Base-by-base conservation (phyloP, 805 yeast species). In the Kazachstania martiniae region DNA sequence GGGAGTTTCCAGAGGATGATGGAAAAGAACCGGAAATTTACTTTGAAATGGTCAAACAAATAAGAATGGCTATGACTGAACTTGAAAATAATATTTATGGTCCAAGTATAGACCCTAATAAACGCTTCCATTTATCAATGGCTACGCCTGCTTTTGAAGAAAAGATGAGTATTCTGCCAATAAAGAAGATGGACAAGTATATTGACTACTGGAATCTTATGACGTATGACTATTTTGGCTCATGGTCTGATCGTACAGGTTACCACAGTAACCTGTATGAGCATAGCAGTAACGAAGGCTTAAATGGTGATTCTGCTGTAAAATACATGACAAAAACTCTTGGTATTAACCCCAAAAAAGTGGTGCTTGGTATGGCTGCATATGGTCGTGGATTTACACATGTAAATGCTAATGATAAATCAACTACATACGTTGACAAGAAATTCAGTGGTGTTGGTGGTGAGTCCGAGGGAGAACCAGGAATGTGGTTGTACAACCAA, bases 221-320 rank as follows among this genome's bases (percentile, higher is more conserved):
- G 97, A 74, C 91, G 13, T 89, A 91, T 53, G 97, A 91, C 53
- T 81, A 77, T 44, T 59, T 76, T 2, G 97, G 96, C 0, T 63
- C 70, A 7, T 84, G 94, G 94, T 74, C 83, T 1, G 46, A 53
- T 0, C 41, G 29, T 3, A 70, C 78, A 0, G 77, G 69, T 2
- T 79, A 72, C 48, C 95, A 84, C 38, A 73, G 91, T 3, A 84
- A 85, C 54, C 48, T 85, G 40, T 71, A 44, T 25, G 46, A 40
- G 9, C 29, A 33, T 4, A 21, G 21, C 12, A 13, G 25, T 15
- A 27, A 16, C 4, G 31, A 21, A 18, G 58, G 52, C 3, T 44
- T 70, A 21, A 68, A 70, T 33, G 75, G 65, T 2, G 70, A 70
- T 36, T 51, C 57, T 3, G 71, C 77, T 0, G 58, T 83, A 3